Conservation (phyloP, 345 rosid species). For the Carallia brachiata region DNA sequence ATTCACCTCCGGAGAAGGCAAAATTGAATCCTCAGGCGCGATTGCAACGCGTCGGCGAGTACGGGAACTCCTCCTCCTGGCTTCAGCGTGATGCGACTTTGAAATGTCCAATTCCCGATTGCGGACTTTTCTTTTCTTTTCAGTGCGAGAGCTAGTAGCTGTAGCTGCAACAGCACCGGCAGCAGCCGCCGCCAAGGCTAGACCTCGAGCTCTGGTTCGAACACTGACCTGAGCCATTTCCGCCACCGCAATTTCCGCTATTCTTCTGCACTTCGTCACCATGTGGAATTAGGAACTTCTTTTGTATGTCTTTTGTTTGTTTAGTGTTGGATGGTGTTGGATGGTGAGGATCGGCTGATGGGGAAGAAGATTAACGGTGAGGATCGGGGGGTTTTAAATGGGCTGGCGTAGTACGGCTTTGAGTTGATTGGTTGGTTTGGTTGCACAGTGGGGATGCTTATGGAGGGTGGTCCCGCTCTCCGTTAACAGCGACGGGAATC, state of each 20-base stretch:
- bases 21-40: constrained; percentile 9
- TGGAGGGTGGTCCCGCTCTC: constrained; percentile 42
- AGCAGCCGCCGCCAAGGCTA: constrained; percentile 1
- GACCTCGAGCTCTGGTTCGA: constrained; percentile 31
- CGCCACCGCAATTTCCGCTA: constrained; percentile 30
- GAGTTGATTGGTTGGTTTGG: neutral
- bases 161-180: constrained; percentile 13
- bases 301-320: neutral
- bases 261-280: constrained; percentile 43
- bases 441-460: constrained; percentile 44
- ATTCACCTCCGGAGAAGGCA: neutral
- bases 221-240: constrained; percentile 38
- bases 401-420: neutral
- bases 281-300: neutral
- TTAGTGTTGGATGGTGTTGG: neutral
- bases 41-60: constrained; percentile 12
- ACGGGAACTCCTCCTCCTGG: constrained; percentile 27
- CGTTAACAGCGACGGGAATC: constrained; percentile 58
- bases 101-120: constrained; percentile 17
- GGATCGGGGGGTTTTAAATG: constrained; percentile 16
- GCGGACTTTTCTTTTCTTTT: constrained; percentile 24
- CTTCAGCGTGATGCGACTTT: constrained; percentile 25
- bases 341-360: constrained; percentile 2
- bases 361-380: neutral
- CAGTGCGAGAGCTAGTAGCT: neutral